Conservation (phyloP, 2,329 filamentous ascomycete species). For the Phaeophleospora eucalypticola region DNA sequence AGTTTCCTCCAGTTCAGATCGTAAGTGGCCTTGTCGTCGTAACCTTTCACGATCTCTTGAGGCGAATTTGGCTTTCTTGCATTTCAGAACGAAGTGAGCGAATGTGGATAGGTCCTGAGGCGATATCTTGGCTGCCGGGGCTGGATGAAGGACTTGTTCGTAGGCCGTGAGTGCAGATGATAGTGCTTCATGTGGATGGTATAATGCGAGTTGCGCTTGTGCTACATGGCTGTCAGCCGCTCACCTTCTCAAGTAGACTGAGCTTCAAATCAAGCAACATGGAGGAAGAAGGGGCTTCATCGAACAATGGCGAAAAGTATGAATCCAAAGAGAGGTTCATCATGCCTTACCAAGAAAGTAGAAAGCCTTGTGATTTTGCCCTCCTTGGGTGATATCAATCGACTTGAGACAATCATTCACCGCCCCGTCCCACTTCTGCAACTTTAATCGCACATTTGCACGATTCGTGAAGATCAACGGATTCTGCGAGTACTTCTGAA, state of each 20-base stretch:
- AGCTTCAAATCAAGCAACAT: not conserved
- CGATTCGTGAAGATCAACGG: slow-evolving; percentile 84
- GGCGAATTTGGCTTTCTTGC: slow-evolving; percentile 86
- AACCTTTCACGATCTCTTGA: slow-evolving; percentile 60
- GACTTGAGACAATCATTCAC: slow-evolving; percentile 74
- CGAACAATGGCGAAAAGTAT: no score
- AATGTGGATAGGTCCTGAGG: slow-evolving; percentile 42
- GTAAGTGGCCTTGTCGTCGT: slow-evolving; percentile 54
- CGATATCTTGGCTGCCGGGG: slow-evolving; percentile 54
- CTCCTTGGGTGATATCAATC: slow-evolving; percentile 57
- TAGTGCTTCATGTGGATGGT: slow-evolving; percentile 69
- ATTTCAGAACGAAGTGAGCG: slow-evolving; percentile 68
- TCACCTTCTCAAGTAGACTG: not conserved
- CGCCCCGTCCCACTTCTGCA: slow-evolving; percentile 68
- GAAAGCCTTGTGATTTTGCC: slow-evolving; percentile 61
- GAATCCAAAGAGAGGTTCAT: no score
- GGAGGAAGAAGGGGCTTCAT: no score
- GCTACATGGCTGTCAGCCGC: slow-evolving; percentile 38
- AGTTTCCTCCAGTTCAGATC: slow-evolving; percentile 55
- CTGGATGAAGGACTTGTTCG: slow-evolving; percentile 43
- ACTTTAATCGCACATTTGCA: slow-evolving; percentile 73
- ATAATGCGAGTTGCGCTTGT: slow-evolving; percentile 73
- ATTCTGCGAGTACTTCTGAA: slow-evolving; percentile 73
- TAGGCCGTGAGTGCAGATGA: slow-evolving; percentile 69
- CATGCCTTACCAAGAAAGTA: slow-evolving; percentile 61